A percentile compares a stretch with the other conserved stretches of the same genome.
phyloP scores from a whole-genome alignment of 2,329 filamentous ascomycete species.

The Fusarium austroafricanum region DNA sequence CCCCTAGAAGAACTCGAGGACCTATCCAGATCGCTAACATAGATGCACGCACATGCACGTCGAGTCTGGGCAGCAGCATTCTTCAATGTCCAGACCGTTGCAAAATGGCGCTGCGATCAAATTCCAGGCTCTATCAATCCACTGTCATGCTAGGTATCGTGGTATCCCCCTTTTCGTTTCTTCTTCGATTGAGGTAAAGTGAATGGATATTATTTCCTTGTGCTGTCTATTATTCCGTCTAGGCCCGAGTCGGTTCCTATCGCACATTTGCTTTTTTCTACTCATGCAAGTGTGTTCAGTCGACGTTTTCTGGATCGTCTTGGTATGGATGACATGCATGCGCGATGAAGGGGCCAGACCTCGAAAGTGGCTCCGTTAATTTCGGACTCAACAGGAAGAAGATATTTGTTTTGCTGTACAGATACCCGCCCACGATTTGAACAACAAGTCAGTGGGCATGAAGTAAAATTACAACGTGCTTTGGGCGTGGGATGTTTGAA shows the following conservation, averaged over 20 bases:
- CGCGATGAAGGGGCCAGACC: constrained; percentile 18
- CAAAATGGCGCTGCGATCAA: not conserved
- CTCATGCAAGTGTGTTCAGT: constrained; percentile 19
- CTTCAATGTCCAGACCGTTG: constrained; percentile 1
- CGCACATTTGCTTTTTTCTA: constrained; percentile 10
- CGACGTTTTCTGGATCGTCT: constrained; percentile 5
- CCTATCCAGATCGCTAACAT: not conserved
- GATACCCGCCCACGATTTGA: not conserved
- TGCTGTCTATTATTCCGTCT: not conserved
- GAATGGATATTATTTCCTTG: not conserved
- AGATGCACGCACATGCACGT: not conserved
- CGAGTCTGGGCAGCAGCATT: constrained; percentile 4
- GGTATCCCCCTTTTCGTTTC: not conserved
- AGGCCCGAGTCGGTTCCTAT: constrained; percentile 9
- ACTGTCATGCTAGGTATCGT: not conserved
- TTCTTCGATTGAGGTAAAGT: not conserved
- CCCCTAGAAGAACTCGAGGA: not conserved
- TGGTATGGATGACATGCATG: constrained; percentile 35
- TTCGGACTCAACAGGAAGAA: constrained; percentile 14
- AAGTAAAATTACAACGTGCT: constrained; percentile 35
- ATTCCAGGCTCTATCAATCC: not conserved
- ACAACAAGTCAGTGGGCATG: constrained; percentile 29
- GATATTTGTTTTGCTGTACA: constrained; percentile 6
- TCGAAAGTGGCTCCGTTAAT: constrained; percentile 31
- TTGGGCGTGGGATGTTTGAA: constrained; percentile 23